phyloP scores from a whole-genome alignment of 2,329 filamentous ascomycete species.

The Penicillium sp. region DNA sequence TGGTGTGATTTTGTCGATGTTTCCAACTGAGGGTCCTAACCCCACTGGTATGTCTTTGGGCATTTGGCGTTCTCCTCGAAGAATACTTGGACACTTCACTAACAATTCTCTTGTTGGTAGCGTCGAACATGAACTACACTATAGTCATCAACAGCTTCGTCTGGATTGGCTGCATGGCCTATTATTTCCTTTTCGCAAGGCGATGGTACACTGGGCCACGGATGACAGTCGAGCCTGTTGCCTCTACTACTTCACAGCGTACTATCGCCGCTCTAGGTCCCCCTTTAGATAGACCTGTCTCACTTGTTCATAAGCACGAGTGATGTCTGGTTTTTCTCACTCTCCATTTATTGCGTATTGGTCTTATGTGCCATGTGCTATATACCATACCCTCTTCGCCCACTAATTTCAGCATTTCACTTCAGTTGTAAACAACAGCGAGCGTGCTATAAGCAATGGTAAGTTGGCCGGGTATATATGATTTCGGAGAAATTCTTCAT shows the following conservation, averaged over 20 bases:
- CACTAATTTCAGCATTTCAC: no score
- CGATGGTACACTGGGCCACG: constrained; percentile 64
- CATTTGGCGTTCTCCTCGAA: not conserved
- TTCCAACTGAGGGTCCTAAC: constrained; percentile 56
- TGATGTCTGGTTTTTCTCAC: not conserved
- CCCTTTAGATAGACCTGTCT: not conserved
- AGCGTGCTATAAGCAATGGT: no score
- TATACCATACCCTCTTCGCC: no score
- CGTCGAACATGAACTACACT: constrained; percentile 61
- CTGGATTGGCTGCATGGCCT: constrained; percentile 57
- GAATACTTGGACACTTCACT: constrained; percentile 3
- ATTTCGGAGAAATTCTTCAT: no score
- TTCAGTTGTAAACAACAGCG: no score
- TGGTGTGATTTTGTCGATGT: constrained; percentile 59
- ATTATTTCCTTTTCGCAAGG: constrained; percentile 57
- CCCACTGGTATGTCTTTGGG: constrained; percentile 43
- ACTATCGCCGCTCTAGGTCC: no score
- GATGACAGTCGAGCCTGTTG: constrained; percentile 49
- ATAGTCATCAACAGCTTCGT: constrained; percentile 61
- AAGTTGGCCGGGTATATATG: no score
- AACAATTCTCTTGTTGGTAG: constrained; percentile 18
- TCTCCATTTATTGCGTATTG: not conserved
- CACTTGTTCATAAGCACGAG: not conserved
- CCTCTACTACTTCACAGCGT: not conserved
- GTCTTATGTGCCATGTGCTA: not conserved